Base-by-base conservation (phyloP, 2,329 filamentous ascomycete species). In the Trichoderma atrobrunneum region DNA sequence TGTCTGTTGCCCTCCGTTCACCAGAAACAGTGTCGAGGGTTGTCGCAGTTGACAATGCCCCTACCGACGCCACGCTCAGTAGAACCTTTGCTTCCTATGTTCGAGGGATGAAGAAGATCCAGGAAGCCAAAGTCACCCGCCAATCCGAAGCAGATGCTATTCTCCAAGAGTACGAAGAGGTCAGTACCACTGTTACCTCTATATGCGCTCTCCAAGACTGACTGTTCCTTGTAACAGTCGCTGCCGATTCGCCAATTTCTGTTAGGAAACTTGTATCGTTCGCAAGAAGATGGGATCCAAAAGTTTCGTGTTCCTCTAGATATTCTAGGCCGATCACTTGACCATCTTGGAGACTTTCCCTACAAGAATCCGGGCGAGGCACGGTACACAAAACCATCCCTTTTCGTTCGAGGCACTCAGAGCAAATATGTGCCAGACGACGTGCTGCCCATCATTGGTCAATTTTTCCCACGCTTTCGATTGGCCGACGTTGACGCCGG, bases 21-120 rank as follows among this genome's bases (percentile, higher is more conserved):
- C 93, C 93, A 0, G 84, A 88, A 7, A 83, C 90, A 3, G 87
- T 97, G 72, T 85, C 87, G 18, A 89, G 91, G 76, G 84, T 98
- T 66, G 87, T 98, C 32, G 87, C 94, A 2, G 94, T 98, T 14
- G 95, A 98, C 84, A 98, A 98, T 79, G 94, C 95, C 5, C 95
- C 95, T 2, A 87, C 97, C 10, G 94, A 97, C 79, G 92, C 92
- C 16, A 87, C 88, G 0, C 86, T 98, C 4, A 87, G 89, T 74
- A 89, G 87, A 74, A 89, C 92, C 78, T 98, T 98, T 79, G 88
- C 86, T 4, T 89, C 89, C 74, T 98, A 98, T 81, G 87, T 97
- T 26, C 88, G 89, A 68, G 95, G 90, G 72, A 97, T 99, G 95
- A 90, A 90, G 77, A 87, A 89, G 74, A 91, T 99, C 70, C 92